A percentile compares a stretch with the other conserved stretches of the same genome.
phyloP scores from a whole-genome alignment of 2,329 filamentous ascomycete genomes.

The Apiospora phragmitis region DNA sequence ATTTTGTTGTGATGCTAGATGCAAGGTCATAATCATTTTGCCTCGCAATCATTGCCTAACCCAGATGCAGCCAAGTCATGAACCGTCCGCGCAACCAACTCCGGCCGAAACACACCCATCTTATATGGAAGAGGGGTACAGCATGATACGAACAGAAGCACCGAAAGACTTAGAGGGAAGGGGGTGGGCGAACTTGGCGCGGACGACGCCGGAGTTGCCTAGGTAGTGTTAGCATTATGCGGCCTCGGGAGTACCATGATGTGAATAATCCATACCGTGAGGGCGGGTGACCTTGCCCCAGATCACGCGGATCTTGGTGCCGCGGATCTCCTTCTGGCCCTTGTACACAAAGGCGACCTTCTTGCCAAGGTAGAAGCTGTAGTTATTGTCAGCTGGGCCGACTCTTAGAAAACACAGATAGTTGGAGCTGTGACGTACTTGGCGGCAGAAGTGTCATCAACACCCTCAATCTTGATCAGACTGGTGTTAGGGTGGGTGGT shows the following conservation, averaged over 20 bases:
- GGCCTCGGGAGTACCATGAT: neutral
- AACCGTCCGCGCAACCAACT: constrained; percentile 65
- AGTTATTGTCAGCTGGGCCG: constrained; percentile 22
- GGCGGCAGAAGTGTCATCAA: constrained; percentile 86
- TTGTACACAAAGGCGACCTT: constrained; percentile 99
- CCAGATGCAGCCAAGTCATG: constrained; percentile 46
- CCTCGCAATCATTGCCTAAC: constrained; percentile 53
- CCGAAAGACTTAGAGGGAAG: constrained; percentile 96
- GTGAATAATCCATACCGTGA: constrained; percentile 70
- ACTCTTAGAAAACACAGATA: neutral
- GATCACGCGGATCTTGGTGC: constrained; percentile 98
- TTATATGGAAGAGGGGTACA: constrained; percentile 98
- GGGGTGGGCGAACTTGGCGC: constrained; percentile 95
- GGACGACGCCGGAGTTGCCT: constrained; percentile 98
- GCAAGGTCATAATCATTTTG: constrained; percentile 33
- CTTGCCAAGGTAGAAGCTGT: constrained; percentile 95
- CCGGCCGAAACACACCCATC: constrained; percentile 50
- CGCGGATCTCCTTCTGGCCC: constrained; percentile 89
- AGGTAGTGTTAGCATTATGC: constrained; percentile 18
- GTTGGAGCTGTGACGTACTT: constrained; percentile 58
- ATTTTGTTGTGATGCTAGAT: constrained; percentile 36
- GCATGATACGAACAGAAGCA: constrained; percentile 93
- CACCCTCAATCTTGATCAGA: constrained; percentile 98
- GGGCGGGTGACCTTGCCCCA: constrained; percentile 98
- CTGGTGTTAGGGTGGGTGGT: constrained; percentile 87